These are phyloP conservation scores for Eucalyptus microcorys DNA, from an alignment of 345 rosid species.

Conservation along the genomic window DNA sequence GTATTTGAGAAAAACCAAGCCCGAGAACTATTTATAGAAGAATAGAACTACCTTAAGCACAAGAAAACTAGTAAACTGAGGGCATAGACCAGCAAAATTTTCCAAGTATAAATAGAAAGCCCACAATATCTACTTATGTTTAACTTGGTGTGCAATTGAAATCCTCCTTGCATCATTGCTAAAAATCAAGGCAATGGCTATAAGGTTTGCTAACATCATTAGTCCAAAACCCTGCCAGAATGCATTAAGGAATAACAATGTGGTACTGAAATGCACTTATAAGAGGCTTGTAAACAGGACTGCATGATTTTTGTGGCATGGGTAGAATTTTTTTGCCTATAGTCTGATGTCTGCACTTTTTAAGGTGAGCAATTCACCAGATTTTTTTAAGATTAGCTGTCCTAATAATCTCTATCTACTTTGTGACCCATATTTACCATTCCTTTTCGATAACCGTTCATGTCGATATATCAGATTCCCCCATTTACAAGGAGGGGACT, in stretches of 20 bases:
- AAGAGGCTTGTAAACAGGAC: not conserved
- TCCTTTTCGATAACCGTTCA: not conserved
- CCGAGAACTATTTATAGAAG: not conserved
- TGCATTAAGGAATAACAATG: not conserved
- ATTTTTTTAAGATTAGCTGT: not conserved
- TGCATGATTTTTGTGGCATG: not conserved
- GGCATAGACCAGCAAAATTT: not conserved
- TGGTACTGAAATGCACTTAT: not conserved
- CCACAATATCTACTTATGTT: not conserved
- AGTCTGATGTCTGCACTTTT: not conserved
- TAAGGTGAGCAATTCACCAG: not conserved
- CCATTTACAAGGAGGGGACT: not conserved
- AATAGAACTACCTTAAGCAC: not conserved
- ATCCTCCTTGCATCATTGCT: not conserved
- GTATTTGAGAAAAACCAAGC: not conserved
- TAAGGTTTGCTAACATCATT: not conserved
- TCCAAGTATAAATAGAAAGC: not conserved
- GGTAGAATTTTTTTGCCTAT: not conserved
- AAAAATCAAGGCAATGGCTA: not conserved
- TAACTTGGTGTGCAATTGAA: not conserved
- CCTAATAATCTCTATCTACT: not conserved
- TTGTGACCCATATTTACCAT: not conserved
- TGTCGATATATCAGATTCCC: not conserved
- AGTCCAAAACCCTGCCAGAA: not conserved
- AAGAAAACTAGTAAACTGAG: not conserved